Evolutionary conservation across 2,329 filamentous ascomycete genomes (phyloP).

Genomic region (Endocalyx cinctus): DNA sequence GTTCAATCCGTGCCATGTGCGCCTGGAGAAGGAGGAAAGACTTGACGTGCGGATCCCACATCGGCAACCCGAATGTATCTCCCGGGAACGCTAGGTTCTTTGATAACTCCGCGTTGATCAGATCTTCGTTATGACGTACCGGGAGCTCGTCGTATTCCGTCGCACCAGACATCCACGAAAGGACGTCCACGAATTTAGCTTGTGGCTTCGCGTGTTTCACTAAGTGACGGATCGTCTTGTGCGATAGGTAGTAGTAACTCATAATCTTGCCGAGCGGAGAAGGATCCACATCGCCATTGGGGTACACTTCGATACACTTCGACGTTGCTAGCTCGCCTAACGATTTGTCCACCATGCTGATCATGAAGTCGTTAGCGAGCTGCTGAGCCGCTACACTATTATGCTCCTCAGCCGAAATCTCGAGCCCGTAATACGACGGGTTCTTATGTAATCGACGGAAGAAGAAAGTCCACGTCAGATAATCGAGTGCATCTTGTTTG

Average conservation of each 20-base stretch:
- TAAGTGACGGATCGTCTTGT: constrained; percentile 87
- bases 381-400: constrained; percentile 81
- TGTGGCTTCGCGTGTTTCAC: constrained; percentile 69
- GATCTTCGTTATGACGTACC: constrained; percentile 95
- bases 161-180: constrained; percentile 89
- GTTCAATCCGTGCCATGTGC: constrained; percentile 86
- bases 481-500: constrained; percentile 96
- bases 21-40: constrained; percentile 90
- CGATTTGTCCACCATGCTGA: constrained; percentile 84
- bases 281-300: constrained; percentile 83
- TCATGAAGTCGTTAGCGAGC: constrained; percentile 90
- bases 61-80: constrained; percentile 65
- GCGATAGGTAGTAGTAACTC: constrained; percentile 98
- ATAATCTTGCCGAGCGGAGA: constrained; percentile 96
- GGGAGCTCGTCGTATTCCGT: constrained; percentile 97
- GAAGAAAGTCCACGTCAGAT: constrained; percentile 99
- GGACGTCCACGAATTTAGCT: constrained; percentile 73
- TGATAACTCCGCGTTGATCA: constrained; percentile 89
- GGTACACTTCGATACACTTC: constrained; percentile 75
- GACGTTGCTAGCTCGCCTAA: constrained; percentile 78
- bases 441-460: constrained; percentile 97
- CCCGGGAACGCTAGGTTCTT: constrained; percentile 67
- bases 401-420: constrained; percentile 89
- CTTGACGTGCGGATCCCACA: constrained; percentile 99
- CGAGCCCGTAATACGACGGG: constrained; percentile 92